These are phyloP conservation scores for Lactuca saligna DNA, from an alignment of 129 eudicot species.

Conservation along the genomic window DNA sequence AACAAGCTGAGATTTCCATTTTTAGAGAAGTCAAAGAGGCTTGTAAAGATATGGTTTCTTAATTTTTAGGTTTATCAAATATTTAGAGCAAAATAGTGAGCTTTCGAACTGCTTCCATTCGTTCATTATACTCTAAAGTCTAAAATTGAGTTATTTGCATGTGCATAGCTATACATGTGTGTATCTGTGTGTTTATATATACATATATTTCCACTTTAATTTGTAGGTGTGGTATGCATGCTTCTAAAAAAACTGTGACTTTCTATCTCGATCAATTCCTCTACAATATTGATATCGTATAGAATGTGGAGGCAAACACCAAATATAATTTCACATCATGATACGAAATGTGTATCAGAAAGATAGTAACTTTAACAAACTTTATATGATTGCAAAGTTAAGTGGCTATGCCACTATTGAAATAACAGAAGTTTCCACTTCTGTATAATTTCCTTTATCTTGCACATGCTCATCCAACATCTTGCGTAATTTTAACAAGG, in stretches of 20 bases:
- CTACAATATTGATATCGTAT: too few relatives aligned
- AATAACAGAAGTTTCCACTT: conserved; percentile 62
- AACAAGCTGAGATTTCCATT: conserved; percentile 15
- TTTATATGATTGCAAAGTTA: conserved; percentile 63
- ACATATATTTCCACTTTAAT: background rate
- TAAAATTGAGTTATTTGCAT: conserved; percentile 2
- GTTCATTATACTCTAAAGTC: conserved; percentile 5
- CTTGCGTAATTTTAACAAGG: conserved; percentile 16
- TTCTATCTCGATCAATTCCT: too few relatives aligned
- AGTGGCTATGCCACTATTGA: conserved; percentile 76
- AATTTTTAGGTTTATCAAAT: conserved; percentile 6
- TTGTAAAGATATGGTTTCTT: conserved; percentile 14
- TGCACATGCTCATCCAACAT: conserved; percentile 59
- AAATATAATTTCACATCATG: too few relatives aligned
- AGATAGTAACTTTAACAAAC: conserved; percentile 26
- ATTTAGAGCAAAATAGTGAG: conserved; percentile 14
- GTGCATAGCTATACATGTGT: background rate
- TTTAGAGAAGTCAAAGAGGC: conserved; percentile 27
- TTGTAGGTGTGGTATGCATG: background rate
- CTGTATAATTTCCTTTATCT: conserved; percentile 39
- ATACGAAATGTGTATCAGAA: too few relatives aligned
- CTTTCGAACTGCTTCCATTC: conserved; percentile 6
- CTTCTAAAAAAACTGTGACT: background rate
- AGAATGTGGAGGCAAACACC: too few relatives aligned
- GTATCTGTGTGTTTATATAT: too few relatives aligned